A percentile compares a stretch with the other conserved stretches of the same genome.
Evolutionary conservation across 2,329 filamentous ascomycete species (phyloP).

Genomic region (Aureobasidium sp.): DNA sequence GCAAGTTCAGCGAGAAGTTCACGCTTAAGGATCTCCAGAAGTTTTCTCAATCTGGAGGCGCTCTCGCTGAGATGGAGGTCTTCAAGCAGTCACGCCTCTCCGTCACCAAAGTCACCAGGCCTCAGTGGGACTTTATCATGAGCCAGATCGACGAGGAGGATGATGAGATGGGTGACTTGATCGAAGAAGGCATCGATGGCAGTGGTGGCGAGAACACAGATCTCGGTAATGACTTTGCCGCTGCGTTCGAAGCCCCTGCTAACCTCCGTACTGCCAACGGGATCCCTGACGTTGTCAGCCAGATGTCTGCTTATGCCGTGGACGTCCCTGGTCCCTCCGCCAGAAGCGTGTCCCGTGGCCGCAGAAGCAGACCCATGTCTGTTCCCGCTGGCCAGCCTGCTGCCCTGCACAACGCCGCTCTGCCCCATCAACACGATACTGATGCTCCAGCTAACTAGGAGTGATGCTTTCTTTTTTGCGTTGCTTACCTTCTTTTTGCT

Average conservation of each 20-base stretch:
- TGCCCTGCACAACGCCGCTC: neutral
- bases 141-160: conserved; percentile 27
- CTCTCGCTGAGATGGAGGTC: conserved; percentile 59
- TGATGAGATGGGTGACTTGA: neutral
- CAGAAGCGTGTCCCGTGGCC: conserved; percentile 4
- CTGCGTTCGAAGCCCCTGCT: conserved; percentile 13
- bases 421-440: neutral
- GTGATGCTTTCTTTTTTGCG: neutral
- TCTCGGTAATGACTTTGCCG: conserved; percentile 14
- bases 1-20: conserved; percentile 69
- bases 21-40: conserved; percentile 64
- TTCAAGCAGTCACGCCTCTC: conserved; percentile 76
- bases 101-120: conserved; percentile 60
- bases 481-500: neutral
- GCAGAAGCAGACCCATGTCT: neutral
- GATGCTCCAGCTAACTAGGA: conserved; percentile 1
- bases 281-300: neutral
- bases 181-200: neutral
- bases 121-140: conserved; percentile 61
- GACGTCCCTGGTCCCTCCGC: neutral
- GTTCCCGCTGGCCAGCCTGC: neutral
- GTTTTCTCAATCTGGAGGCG: conserved; percentile 50
- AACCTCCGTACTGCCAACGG: neutral
- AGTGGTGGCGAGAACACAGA: neutral
- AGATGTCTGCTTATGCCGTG: neutral